phyloP scores from a whole-genome alignment of 2,329 filamentous ascomycete genomes.

The Didymella exigua region DNA sequence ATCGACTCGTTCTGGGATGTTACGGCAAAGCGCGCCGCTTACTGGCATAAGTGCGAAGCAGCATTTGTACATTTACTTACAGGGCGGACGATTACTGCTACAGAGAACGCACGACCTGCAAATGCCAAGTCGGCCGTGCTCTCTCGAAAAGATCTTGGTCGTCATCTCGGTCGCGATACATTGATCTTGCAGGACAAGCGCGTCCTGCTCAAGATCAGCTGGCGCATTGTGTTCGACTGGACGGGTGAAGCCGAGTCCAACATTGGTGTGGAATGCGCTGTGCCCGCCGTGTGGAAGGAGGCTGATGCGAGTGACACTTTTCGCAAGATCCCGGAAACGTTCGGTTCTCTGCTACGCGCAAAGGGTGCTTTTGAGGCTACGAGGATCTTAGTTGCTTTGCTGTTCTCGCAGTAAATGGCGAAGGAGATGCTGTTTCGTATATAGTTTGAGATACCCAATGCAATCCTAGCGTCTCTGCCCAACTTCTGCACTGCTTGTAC shows the following conservation, averaged over 20 bases:
- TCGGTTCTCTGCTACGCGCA: conserved; percentile 63
- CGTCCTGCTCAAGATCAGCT: conserved; percentile 61
- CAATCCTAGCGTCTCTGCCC: neutral
- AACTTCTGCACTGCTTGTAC: neutral
- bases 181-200: conserved; percentile 43
- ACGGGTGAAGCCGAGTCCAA: conserved; percentile 70
- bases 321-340: conserved; percentile 64
- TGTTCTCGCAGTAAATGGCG: conserved; percentile 45
- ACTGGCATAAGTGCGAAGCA: conserved; percentile 63
- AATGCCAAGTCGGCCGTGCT: conserved; percentile 19
- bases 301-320: conserved; percentile 63
- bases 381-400: conserved; percentile 64
- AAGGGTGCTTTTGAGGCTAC: conserved; percentile 63
- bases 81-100: conserved; percentile 17
- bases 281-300: conserved; percentile 68
- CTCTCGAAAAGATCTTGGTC: conserved; percentile 57
- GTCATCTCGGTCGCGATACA: conserved; percentile 46
- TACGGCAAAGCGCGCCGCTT: conserved; percentile 64
- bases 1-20: conserved; percentile 71
- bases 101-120: conserved; percentile 25
- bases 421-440: neutral
- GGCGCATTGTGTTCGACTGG: conserved; percentile 73
- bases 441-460: conserved; percentile 11
- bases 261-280: conserved; percentile 60
- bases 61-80: conserved; percentile 50